Evolutionary conservation across 2,329 filamentous ascomycete genomes (phyloP).

Genomic region (Trichoderma sp.): DNA sequence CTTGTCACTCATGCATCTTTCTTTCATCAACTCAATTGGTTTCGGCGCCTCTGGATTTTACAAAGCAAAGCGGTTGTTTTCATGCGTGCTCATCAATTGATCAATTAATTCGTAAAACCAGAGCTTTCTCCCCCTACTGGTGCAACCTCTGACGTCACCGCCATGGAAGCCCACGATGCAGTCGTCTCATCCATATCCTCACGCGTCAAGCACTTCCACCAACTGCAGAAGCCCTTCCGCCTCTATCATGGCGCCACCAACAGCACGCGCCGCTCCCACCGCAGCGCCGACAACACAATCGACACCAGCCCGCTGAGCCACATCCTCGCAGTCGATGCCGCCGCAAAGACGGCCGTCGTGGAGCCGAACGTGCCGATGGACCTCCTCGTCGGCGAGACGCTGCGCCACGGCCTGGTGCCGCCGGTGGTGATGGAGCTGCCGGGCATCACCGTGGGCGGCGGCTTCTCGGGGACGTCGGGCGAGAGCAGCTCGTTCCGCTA

Average conservation of each 20-base stretch:
- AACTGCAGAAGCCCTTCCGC: constrained; percentile 59
- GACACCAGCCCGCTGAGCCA: constrained; percentile 66
- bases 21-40: neutral
- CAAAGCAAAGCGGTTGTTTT: neutral
- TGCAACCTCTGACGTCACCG: constrained; percentile 29
- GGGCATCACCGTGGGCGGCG: constrained; percentile 70
- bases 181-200: constrained; percentile 48
- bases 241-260: constrained; percentile 78
- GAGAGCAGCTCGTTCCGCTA: constrained; percentile 69
- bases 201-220: constrained; percentile 48
- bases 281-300: constrained; percentile 56
- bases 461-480: constrained; percentile 66
- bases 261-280: constrained; percentile 64
- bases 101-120: too few species aligned
- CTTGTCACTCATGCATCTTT: neutral
- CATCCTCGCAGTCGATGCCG: constrained; percentile 61
- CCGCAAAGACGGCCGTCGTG: constrained; percentile 59
- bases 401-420: constrained; percentile 59
- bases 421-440: constrained; percentile 72
- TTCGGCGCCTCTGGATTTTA: neutral
- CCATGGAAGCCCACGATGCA: constrained; percentile 48
- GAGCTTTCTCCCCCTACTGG: too few species aligned
- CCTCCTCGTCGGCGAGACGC: constrained; percentile 57
- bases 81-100: neutral
- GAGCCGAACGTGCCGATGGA: constrained; percentile 74